phyloP scores from a whole-genome alignment of 1,139 yeast genomes.

The Candida frijolesensis region DNA sequence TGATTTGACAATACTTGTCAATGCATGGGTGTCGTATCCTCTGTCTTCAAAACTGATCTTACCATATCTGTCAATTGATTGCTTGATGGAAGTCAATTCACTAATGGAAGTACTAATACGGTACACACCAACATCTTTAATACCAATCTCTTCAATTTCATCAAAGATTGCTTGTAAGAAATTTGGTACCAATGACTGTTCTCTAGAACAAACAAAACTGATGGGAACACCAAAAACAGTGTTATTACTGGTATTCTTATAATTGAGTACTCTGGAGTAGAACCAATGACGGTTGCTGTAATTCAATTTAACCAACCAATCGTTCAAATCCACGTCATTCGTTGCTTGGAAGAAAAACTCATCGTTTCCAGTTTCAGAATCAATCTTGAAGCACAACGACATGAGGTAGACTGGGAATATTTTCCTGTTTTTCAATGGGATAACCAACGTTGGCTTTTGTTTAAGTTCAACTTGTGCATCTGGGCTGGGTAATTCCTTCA shows the following conservation, averaged over 20 bases:
- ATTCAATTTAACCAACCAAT: conserved; percentile 65
- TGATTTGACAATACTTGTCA: conserved; percentile 87
- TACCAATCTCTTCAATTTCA: conserved; percentile 80
- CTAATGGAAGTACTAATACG: conserved; percentile 90
- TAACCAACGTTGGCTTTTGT: conserved; percentile 57
- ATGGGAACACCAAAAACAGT: conserved; percentile 90
- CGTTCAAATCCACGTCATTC: conserved; percentile 63
- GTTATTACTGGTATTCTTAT: conserved; percentile 22
- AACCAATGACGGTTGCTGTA: conserved; percentile 61
- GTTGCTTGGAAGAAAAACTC: conserved; percentile 74
- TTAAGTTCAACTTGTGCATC: conserved; percentile 41
- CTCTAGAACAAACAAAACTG: conserved; percentile 72
- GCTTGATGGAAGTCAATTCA: conserved; percentile 69
- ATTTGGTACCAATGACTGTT: conserved; percentile 60
- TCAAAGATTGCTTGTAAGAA: conserved; percentile 65
- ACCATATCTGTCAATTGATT: conserved; percentile 73
- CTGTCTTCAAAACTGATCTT: conserved; percentile 59
- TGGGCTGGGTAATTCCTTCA: conserved; percentile 63
- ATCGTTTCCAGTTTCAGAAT: conserved; percentile 47
- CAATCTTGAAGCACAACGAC: conserved; percentile 64
- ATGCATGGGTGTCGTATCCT: conserved; percentile 81
- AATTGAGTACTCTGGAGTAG: conserved; percentile 43
- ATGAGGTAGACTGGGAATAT: conserved; percentile 58
- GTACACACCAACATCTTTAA: conserved; percentile 89
- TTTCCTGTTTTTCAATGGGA: conserved; percentile 55